These are phyloP conservation scores for Phytophthora litchii DNA, from an alignment of 352 stramenopile species.

Conservation along the genomic window DNA sequence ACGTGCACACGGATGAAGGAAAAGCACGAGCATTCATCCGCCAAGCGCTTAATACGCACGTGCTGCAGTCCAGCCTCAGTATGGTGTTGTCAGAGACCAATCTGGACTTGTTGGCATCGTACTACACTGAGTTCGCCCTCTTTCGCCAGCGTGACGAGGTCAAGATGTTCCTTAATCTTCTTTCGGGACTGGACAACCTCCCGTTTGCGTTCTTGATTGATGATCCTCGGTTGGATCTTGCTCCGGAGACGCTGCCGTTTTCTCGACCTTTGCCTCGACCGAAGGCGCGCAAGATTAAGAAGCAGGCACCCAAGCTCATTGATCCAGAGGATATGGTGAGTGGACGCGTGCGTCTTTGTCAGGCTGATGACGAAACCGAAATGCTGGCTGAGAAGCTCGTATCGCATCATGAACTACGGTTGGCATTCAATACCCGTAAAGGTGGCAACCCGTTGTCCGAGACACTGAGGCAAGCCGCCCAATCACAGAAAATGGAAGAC, in stretches of 20 bases:
- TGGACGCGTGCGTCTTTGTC: constrained; percentile 71
- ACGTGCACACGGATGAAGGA: constrained; percentile 74
- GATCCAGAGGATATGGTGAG: constrained; percentile 85
- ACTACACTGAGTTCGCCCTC: constrained; percentile 81
- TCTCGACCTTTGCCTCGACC: constrained; percentile 60
- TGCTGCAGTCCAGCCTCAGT: constrained; percentile 70
- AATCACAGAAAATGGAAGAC: constrained; percentile 74
- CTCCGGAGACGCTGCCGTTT: constrained; percentile 77
- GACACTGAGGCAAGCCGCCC: constrained; percentile 60
- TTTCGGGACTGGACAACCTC: constrained; percentile 67
- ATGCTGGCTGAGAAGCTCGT: constrained; percentile 80
- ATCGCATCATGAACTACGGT: constrained; percentile 73
- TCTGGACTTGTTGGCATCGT: constrained; percentile 74
- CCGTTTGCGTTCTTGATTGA: constrained; percentile 85
- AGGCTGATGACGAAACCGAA: constrained; percentile 63
- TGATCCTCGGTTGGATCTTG: constrained; percentile 66
- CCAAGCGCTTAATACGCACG: constrained; percentile 85
- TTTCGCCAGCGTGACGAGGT: constrained; percentile 83
- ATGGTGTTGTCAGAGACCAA: constrained; percentile 79
- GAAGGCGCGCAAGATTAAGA: constrained; percentile 55
- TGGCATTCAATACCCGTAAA: constrained; percentile 74
- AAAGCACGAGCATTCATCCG: constrained; percentile 80
- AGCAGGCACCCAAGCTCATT: constrained; percentile 72
- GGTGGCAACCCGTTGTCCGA: constrained; percentile 81
- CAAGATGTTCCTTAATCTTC: constrained; percentile 74